phyloP scores from a whole-genome alignment of 371 early-diverging fungal genomes.

The Fennellomyces sp. region DNA sequence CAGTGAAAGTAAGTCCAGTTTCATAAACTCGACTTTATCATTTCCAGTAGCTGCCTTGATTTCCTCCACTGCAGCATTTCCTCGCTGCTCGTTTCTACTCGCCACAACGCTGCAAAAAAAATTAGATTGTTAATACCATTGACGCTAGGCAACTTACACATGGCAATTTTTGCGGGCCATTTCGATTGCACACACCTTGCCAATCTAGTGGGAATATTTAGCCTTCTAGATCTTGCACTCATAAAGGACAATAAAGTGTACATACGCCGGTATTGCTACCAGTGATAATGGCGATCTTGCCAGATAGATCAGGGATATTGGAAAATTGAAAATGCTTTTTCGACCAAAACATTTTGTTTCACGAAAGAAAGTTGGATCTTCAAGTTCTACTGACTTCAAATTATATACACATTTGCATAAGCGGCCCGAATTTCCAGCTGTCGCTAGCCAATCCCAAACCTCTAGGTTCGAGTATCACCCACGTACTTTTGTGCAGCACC shows the following conservation, averaged over 20 bases:
- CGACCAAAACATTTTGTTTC: neutral
- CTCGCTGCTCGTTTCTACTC: constrained; percentile 54
- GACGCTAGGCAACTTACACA: constrained; percentile 31
- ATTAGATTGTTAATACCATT: too few relatives aligned
- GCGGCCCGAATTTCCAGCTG: too few relatives aligned
- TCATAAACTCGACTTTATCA: constrained; percentile 54
- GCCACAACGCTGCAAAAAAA: constrained; percentile 44
- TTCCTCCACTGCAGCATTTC: constrained; percentile 48
- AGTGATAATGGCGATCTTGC: constrained; percentile 73
- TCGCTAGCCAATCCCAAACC: too few relatives aligned
- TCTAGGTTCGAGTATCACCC: too few relatives aligned
- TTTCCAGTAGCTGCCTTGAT: constrained; percentile 59
- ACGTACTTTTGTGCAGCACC: too few relatives aligned
- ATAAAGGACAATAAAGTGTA: neutral
- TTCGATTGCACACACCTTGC: constrained; percentile 59
- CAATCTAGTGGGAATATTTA: constrained; percentile 46
- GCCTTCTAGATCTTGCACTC: neutral
- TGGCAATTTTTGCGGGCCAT: constrained; percentile 63
- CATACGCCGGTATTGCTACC: constrained; percentile 71
- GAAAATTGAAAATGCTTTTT: constrained; percentile 15
- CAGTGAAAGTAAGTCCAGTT: constrained; percentile 63
- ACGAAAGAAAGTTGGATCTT: too few relatives aligned
- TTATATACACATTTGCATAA: too few relatives aligned
- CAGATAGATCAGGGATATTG: constrained; percentile 65
- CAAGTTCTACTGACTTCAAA: neutral